Conservation (phyloP, 2,329 filamentous ascomycete species). For the Pleochaeta shiraiana region DNA sequence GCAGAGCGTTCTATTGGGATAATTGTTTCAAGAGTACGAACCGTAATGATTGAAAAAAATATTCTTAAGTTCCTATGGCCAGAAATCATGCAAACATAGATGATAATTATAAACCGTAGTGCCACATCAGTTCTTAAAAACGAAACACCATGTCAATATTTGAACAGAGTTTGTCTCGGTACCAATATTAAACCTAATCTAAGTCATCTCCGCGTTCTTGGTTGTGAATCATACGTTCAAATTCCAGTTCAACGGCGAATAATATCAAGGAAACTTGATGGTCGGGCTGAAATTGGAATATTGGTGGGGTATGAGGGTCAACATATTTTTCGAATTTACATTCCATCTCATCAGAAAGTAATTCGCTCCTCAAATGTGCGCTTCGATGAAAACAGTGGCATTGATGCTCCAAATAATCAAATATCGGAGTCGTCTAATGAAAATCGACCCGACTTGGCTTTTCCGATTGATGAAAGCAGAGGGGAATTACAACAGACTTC, state of each 20-base stretch:
- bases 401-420: too few relatives aligned
- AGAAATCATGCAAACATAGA: slow-evolving; percentile 4
- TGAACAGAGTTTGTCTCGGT: not conserved
- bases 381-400: too few relatives aligned
- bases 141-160: not conserved
- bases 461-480: not conserved
- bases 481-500: not conserved
- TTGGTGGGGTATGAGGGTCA: too few relatives aligned
- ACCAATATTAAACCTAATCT: not conserved
- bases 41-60: slow-evolving; percentile 3
- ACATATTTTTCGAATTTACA: too few relatives aligned
- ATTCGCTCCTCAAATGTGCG: too few relatives aligned
- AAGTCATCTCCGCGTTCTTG: not conserved
- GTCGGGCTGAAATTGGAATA: too few relatives aligned
- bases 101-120: not conserved
- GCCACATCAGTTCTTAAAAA: not conserved
- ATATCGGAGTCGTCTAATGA: not conserved
- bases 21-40: not conserved
- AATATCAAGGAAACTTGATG: too few relatives aligned
- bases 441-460: not conserved
- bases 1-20: not conserved
- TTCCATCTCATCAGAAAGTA: too few relatives aligned
- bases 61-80: slow-evolving; percentile 2
- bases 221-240: not conserved
- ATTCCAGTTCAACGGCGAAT: not conserved